Evolutionary conservation across 352 stramenopile genomes (phyloP).

Genomic region (Globisporangium radiosum): DNA sequence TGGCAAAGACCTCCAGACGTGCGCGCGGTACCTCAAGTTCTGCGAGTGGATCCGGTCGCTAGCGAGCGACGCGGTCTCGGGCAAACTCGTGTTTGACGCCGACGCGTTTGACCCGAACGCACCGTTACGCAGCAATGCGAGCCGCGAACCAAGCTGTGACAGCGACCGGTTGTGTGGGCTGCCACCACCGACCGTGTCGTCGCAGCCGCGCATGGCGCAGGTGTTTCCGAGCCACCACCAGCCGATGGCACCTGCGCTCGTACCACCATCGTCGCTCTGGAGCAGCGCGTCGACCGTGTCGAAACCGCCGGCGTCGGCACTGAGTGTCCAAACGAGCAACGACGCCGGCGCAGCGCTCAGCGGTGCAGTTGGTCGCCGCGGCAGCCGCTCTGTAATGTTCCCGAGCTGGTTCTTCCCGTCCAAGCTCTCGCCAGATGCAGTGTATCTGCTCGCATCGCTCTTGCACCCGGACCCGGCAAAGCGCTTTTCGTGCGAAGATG

Average conservation of each 20-base stretch:
- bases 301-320: slow-evolving; percentile 1
- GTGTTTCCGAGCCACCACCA: slow-evolving; percentile 4
- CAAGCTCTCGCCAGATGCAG: slow-evolving; percentile 71
- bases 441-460: slow-evolving; percentile 69
- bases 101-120: slow-evolving; percentile 30
- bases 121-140: background rate
- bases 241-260: slow-evolving; percentile 12
- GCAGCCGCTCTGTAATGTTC: slow-evolving; percentile 24
- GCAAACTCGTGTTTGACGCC: slow-evolving; percentile 54
- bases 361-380: slow-evolving; percentile 6
- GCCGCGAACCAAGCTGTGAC: background rate
- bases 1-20: slow-evolving; percentile 93
- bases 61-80: slow-evolving; percentile 48
- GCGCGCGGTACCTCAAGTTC: slow-evolving; percentile 92
- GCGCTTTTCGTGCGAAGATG: slow-evolving; percentile 24
- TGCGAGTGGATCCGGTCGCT: slow-evolving; percentile 88
- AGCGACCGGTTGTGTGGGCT: no score
- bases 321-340: slow-evolving; percentile 48
- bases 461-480: slow-evolving; percentile 77
- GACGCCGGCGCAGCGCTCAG: slow-evolving; percentile 60
- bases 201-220: background rate
- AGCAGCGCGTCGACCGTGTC: slow-evolving; percentile 1
- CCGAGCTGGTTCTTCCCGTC: slow-evolving; percentile 80
- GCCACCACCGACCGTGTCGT: no score
- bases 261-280: slow-evolving; percentile 38